Evolutionary conservation across 2,329 filamentous ascomycete species (phyloP).

Genomic region (Ciborinia camelliae): DNA sequence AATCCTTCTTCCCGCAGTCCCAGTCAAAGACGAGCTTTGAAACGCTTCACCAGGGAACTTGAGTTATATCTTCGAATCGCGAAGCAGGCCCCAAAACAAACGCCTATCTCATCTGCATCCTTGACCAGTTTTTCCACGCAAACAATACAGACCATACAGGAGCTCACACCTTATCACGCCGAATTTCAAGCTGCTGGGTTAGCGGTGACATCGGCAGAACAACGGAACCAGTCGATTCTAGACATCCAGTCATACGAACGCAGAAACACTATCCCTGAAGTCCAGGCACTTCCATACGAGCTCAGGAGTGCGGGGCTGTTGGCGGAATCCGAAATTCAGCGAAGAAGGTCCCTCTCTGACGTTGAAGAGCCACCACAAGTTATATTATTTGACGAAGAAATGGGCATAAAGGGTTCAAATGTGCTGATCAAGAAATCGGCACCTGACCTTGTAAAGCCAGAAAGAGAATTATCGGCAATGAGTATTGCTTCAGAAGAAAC

Average conservation of each 20-base stretch:
- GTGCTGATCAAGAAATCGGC: constrained; percentile 6
- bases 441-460: not conserved
- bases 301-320: not conserved
- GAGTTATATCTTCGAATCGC: constrained; percentile 43
- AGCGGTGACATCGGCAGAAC: constrained; percentile 53
- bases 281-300: not conserved
- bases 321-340: not conserved
- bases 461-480: constrained; percentile 19
- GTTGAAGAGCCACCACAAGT: constrained; percentile 18
- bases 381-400: constrained; percentile 24
- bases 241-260: not conserved
- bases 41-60: constrained; percentile 43
- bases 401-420: constrained; percentile 20
- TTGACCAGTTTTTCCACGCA: constrained; percentile 42
- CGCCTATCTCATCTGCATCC: constrained; percentile 31
- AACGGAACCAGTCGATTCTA: constrained; percentile 24
- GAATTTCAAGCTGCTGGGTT: constrained; percentile 54
- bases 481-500: constrained; percentile 27
- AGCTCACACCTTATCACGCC: constrained; percentile 51
- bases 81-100: constrained; percentile 40
- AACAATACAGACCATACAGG: constrained; percentile 53
- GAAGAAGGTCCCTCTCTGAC: not conserved
- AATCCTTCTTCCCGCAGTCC: constrained; percentile 42
- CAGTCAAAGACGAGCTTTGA: constrained; percentile 44
- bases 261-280: constrained; percentile 17